Percentiles rank a stretch among this genome's conserved stretches.
Evolutionary conservation across 179 eudicot species (phyloP).

Genomic region (Silene vulgaris): DNA sequence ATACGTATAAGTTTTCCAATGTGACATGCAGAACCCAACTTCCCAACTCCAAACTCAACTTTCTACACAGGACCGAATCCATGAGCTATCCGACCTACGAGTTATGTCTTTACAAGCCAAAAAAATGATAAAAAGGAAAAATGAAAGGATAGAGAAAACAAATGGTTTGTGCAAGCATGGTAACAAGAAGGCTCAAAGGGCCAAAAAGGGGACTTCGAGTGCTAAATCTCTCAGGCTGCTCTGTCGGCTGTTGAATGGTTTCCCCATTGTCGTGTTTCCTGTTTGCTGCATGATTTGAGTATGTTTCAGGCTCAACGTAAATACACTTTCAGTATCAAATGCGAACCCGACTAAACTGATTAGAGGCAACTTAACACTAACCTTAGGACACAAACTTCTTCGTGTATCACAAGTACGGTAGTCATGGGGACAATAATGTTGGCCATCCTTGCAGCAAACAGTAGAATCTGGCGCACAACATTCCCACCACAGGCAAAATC

Average conservation of each 20-base stretch:
- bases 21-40: not conserved
- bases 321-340: no score
- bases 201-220: no score
- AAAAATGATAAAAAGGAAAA: no score
- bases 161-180: not conserved
- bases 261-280: slow-evolving; percentile 29
- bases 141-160: no score
- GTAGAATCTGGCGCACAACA: slow-evolving; percentile 72
- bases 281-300: slow-evolving; percentile 24
- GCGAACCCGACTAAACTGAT: not conserved
- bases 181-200: not conserved
- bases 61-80: slow-evolving; percentile 8
- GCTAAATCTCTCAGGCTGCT: slow-evolving; percentile 24
- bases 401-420: slow-evolving; percentile 67
- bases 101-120: not conserved
- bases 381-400: slow-evolving; percentile 67
- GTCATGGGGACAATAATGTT: slow-evolving; percentile 79
- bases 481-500: slow-evolving; percentile 69
- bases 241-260: slow-evolving; percentile 26
- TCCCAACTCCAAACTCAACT: not conserved
- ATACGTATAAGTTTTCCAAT: not conserved
- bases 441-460: slow-evolving; percentile 65
- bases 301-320: not conserved
- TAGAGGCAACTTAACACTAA: slow-evolving; percentile 24
- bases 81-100: not conserved